Evolutionary conservation across 768 basidiomycete genomes (phyloP), one percentile per base, ranked within the genome.

Genomic region (Cystobasidium onofrii): DNA sequence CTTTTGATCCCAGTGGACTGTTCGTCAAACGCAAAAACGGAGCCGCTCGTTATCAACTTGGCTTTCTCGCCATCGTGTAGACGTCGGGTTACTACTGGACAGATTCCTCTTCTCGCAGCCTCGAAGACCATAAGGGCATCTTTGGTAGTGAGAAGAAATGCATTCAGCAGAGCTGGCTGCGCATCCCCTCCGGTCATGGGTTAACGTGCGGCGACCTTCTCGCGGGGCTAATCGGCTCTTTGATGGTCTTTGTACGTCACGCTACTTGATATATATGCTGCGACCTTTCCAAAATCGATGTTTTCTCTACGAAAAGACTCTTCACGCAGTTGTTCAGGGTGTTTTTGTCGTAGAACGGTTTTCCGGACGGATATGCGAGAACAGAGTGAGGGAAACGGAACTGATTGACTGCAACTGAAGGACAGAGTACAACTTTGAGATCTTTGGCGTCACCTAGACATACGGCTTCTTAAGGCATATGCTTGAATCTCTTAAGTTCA

Each of bases 21-120:
- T 83, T 96, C 94, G 81, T 98, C 92, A 79, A 96, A 98, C 76
- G 96, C 94, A 78, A 97, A 98, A 13, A 98, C 92, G 7, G 90
- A 90, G 72, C 94, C 94, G 6, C 89, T 90, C 20, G 88, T 88
- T 80, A 98, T 93, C 88, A 95, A 91, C 79, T 87, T 89, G 73
- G 92, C 86, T 76, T 79, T 77, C 81, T 98, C 94, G 36, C 90
- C 86, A 80, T 96, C 94, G 75, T 92, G 90, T 64, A 98, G 86
- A 46, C 94, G 87, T 50, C 94, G 87, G 39, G 92, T 94, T 27
- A 98, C 69, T 2, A 71, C 69, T 4, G 69, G 69, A 44, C 69
- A 71, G 7, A 71, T 71, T 18, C 69, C 69, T n/a, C 69, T 55
- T 23, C 69, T 46, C 17, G 69, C 69, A 3, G 69, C 69, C 29